Conservation (phyloP, 2,329 filamentous ascomycete species). For the Ophiosphaerella korrae region DNA sequence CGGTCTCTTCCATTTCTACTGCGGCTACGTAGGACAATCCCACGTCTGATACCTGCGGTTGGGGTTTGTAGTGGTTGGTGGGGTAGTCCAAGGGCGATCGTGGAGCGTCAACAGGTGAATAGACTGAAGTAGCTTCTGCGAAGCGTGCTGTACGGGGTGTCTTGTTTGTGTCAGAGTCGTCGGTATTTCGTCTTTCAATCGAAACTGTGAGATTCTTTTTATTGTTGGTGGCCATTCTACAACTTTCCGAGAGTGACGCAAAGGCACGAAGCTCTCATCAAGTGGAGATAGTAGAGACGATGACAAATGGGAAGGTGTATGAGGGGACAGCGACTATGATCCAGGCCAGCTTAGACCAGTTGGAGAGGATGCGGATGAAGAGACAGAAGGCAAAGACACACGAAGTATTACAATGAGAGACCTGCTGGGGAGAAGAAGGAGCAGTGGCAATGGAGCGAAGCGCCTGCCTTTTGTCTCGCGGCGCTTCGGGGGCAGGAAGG, state of each 20-base stretch:
- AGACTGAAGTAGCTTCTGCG: slow-evolving; percentile 77
- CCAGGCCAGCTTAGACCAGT: slow-evolving; percentile 48
- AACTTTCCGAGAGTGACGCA: slow-evolving; percentile 39
- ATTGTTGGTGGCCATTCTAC: slow-evolving; percentile 54
- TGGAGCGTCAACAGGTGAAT: slow-evolving; percentile 72
- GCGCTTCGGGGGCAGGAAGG: slow-evolving; percentile 43
- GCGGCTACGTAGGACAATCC: slow-evolving; percentile 85
- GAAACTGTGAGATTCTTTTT: slow-evolving; percentile 50
- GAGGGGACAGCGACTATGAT: slow-evolving; percentile 39
- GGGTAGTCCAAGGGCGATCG: slow-evolving; percentile 57
- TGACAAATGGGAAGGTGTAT: slow-evolving; percentile 29
- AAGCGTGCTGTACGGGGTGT: slow-evolving; percentile 77
- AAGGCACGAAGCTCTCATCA: slow-evolving; percentile 42
- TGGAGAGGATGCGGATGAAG: slow-evolving; percentile 29
- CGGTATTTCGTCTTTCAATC: slow-evolving; percentile 49
- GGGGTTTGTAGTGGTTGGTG: slow-evolving; percentile 61
- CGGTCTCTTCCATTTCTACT: slow-evolving; percentile 61
- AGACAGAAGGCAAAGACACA: slow-evolving; percentile 39
- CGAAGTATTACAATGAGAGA: slow-evolving; percentile 49
- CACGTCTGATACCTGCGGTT: slow-evolving; percentile 80
- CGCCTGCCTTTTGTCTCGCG: slow-evolving; percentile 48
- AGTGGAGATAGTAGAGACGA: slow-evolving; percentile 18
- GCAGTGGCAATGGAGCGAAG: slow-evolving; percentile 41
- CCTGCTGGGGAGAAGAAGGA: slow-evolving; percentile 47
- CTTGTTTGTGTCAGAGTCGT: slow-evolving; percentile 58